Conservation (phyloP, 169 alveolate species). For the Plasmodium relictum region DNA sequence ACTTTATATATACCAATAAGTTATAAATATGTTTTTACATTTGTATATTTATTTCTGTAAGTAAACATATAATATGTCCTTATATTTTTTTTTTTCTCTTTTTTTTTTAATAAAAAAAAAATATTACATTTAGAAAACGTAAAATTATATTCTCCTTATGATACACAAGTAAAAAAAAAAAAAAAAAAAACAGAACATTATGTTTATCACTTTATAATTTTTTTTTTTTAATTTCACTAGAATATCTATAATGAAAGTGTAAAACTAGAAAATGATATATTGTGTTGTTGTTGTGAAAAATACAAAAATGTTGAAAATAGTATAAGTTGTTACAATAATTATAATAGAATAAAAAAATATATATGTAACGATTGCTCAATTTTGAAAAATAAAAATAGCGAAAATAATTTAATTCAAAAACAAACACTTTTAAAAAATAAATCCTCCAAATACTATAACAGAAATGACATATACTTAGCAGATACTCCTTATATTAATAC, state of each 20-base stretch:
- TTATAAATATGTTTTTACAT: background rate
- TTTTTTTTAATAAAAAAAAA: too few species aligned
- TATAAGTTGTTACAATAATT: constrained; percentile 34
- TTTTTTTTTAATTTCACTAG: constrained; percentile 5
- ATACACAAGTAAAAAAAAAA: constrained; percentile 19
- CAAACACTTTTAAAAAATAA: background rate
- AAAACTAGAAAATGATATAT: background rate
- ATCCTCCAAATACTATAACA: background rate
- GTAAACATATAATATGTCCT: background rate
- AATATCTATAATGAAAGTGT: background rate
- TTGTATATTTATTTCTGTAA: background rate
- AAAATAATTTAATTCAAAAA: constrained; percentile 4
- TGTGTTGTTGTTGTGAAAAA: constrained; percentile 59
- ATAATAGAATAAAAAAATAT: constrained; percentile 40
- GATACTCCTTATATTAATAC: too few species aligned
- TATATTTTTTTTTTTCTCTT: too few species aligned
- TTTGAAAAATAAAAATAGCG: constrained; percentile 38
- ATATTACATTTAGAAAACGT: background rate
- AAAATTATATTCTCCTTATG: constrained; percentile 16
- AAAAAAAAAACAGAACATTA: constrained; percentile 1
- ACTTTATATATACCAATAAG: constrained; percentile 1
- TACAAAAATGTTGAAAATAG: constrained; percentile 29
- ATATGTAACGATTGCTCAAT: constrained; percentile 52
- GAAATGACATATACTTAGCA: too few species aligned
- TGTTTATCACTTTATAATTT: background rate